Evolutionary conservation across 768 basidiomycete genomes (phyloP), one percentile per base, ranked within the genome.

Genomic region (Dioszegia crocea): DNA sequence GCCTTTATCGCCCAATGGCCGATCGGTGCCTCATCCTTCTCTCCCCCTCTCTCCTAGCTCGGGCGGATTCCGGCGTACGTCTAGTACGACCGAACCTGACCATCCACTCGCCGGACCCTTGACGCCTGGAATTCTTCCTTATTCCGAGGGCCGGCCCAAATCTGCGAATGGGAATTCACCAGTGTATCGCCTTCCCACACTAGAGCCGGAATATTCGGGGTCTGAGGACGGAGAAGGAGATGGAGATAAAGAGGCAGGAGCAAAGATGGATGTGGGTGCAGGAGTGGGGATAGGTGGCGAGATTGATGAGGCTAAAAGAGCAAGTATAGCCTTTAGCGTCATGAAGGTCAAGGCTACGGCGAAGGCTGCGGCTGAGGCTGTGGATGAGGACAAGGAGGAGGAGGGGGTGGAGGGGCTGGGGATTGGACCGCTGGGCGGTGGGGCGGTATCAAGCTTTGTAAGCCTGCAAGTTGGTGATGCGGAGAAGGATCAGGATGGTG

Each of bases 41-140:
- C 30, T 29, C 3, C 51, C 51, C 16, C 36, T 40, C 3, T 40
- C 38, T 26, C 51, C 51, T 3, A 53, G 24, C 23, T n/a, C n/a
- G n/a, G n/a, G n/a, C n/a, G 19, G 38, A 26, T 40, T 53, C 26
- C 14, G 51, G 33, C 36, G 51, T 1, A 6, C 51, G 4, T 53
- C 51, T 3, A 38, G 27, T 17, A 11, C 36, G 16, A 23, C 23
- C 10, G 51, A 50, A 47, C 44, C 19, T 47, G 62, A 52, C 14
- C 55, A 48, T 21, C 26, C 29, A 26, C 38, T 53, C 39, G 46
- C 60, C 50, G 70, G 67, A 44, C 61, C 65, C 1, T 43, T 70
- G 12, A 70, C 61, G 27, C 65, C 67, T 24, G 70, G 70, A 11
- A 33, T 58, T 4, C 19, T 47, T 2, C 62, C 49, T 10, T 63